Base-by-base conservation (phyloP, 2,329 filamentous ascomycete species). In the Chaetothyriales sp. region DNA sequence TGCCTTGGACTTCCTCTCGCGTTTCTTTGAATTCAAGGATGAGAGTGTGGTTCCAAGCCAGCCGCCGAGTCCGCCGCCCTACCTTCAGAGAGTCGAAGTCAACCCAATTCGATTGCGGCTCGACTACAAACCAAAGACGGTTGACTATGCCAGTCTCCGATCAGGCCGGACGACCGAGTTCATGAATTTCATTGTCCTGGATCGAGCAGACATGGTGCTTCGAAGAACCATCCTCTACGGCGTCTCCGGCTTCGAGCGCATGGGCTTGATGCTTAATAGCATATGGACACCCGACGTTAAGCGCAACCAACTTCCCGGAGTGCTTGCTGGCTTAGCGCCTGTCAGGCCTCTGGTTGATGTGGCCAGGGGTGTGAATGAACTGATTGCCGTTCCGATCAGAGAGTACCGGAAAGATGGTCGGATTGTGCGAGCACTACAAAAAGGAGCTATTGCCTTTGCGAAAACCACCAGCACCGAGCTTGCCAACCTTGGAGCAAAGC, bases 11-110 rank as follows among this genome's bases (percentile, higher is more conserved):
- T 98, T 98, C 64, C 86, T 98, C 63, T 94, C 85, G 1, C 81
- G 92, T 1, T 98, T 98, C 72, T 98, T 98, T 61, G 89, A 94
- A 61, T 98, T 98, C 74, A 93, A 95, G 62, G 88, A 95, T 59
- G 84, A 89, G 43, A 70, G 70, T 1, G 61, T 65, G 12, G 70
- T 70, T 1, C 73, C 79, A 26, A 68, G 72, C 2, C 76, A 79
- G 1, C 75, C 80, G 1, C 80, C 80, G 45, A 88, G 93, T 50
- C 70, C 83, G 5, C 70, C 83, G 5, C 86, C 87, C 0, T 98
- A 95, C 66, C 73, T 98, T 1, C 90, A 96, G 64, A 79, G 92
- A 49, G 83, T 87, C 1, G 92, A 96, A 68, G 76, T 98, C 46
- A 84, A 86, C 57, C 79, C 85, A 3, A 78, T 98, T 20, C 81